phyloP scores from a whole-genome alignment of 148 eudicot species.

The Amaranthus palmeri region DNA sequence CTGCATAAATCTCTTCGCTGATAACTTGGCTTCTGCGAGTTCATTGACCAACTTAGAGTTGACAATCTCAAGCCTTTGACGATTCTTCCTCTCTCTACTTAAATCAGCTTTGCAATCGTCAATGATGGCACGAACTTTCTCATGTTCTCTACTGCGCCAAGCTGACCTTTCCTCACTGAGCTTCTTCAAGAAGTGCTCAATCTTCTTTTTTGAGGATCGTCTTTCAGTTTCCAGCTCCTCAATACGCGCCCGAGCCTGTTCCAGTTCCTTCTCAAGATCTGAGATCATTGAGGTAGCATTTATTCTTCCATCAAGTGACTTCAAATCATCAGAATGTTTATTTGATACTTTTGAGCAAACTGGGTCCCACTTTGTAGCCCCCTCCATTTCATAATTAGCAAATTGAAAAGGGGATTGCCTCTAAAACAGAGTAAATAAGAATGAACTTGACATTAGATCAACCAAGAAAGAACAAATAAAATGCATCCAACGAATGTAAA shows the following conservation, averaged over 20 bases:
- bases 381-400: constrained; percentile 81
- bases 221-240: constrained; percentile 38
- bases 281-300: constrained; percentile 41
- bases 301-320: constrained; percentile 37
- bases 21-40: constrained; percentile 54
- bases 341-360: constrained; percentile 32
- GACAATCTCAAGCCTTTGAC: constrained; percentile 68
- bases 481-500: no score
- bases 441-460: constrained; percentile 13
- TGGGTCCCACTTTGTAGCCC: constrained; percentile 94
- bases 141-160: constrained; percentile 92
- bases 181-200: constrained; percentile 51
- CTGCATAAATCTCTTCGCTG: constrained; percentile 64
- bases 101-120: constrained; percentile 71
- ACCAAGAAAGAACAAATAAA: not conserved
- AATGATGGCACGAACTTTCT: constrained; percentile 77
- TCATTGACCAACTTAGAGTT: constrained; percentile 82
- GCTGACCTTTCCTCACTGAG: constrained; percentile 80
- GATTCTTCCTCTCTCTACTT: constrained; percentile 63
- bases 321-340: constrained; percentile 28
- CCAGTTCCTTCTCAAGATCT: constrained; percentile 42
- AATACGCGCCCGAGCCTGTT: constrained; percentile 35
- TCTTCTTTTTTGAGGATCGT: constrained; percentile 43
- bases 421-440: constrained; percentile 28
- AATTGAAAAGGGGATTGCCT: constrained; percentile 49